These are phyloP conservation scores for Guillardia theta DNA, from an alignment of 78 protist species.

Conservation along the genomic window DNA sequence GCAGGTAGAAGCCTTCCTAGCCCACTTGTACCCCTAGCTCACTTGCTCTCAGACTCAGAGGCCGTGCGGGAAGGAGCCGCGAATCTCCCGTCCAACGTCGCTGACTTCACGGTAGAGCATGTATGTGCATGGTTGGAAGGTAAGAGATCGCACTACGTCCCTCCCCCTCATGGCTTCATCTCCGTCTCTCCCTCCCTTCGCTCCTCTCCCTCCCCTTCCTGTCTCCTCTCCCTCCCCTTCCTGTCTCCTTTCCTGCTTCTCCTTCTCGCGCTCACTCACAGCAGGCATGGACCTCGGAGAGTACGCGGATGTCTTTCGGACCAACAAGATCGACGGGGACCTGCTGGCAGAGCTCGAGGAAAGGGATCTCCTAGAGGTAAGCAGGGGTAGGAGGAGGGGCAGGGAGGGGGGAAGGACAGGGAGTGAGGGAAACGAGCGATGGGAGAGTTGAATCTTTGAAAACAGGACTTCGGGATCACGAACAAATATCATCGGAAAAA, in stretches of 20 bases:
- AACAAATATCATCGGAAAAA: neutral
- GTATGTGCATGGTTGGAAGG: neutral
- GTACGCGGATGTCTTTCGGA: neutral
- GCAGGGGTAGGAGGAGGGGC: too few species aligned
- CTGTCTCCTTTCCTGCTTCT: neutral
- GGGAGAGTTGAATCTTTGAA: too few species aligned
- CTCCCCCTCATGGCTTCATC: neutral
- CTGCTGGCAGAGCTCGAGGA: neutral
- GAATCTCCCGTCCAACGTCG: neutral
- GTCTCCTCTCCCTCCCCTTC: neutral
- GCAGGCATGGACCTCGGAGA: neutral
- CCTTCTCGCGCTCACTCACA: neutral
- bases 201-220: neutral
- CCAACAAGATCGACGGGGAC: slow-evolving; percentile 16
- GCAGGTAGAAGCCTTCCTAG: too few species aligned
- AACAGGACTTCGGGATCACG: slow-evolving; percentile 10
- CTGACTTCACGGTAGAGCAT: neutral
- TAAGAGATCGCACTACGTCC: neutral
- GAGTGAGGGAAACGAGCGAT: too few species aligned
- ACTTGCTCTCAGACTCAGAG: too few species aligned
- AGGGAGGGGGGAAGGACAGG: too few species aligned
- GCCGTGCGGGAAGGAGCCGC: too few species aligned
- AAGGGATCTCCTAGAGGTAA: neutral
- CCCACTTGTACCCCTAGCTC: too few species aligned
- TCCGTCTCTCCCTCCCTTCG: neutral